phyloP scores from a whole-genome alignment of 2,329 filamentous ascomycete species.

The Pestalotiopsis fici region DNA sequence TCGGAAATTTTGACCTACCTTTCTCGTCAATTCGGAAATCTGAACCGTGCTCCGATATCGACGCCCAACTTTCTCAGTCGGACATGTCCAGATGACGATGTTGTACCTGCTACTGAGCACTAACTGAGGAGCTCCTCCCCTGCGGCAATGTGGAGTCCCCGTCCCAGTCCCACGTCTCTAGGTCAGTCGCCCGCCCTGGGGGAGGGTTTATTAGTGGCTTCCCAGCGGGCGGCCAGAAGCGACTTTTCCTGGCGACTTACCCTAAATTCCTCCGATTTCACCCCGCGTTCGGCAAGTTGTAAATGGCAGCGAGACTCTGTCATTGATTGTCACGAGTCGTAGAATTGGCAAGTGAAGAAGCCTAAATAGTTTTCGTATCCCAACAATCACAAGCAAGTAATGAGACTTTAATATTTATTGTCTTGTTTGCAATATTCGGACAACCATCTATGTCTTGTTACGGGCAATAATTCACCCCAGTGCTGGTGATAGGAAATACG shows the following conservation, averaged over 20 bases:
- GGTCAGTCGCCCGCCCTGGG: not conserved
- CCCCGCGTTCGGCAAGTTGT: slow-evolving; percentile 1
- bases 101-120: not conserved
- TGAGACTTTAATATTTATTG: too few relatives aligned
- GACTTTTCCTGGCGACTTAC: slow-evolving; percentile 9
- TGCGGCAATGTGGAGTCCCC: slow-evolving; percentile 1
- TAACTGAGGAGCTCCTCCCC: not conserved
- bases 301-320: not conserved
- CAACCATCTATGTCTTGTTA: too few relatives aligned
- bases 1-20: slow-evolving; percentile 2
- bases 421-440: too few relatives aligned
- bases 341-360: not conserved
- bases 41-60: slow-evolving; percentile 5
- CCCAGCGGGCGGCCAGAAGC: slow-evolving; percentile 2
- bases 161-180: not conserved
- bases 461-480: too few relatives aligned
- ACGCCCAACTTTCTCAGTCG: not conserved
- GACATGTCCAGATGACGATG: slow-evolving; percentile 3
- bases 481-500: too few relatives aligned
- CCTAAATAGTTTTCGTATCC: not conserved
- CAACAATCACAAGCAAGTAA: too few relatives aligned
- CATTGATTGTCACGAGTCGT: not conserved
- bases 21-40: slow-evolving; percentile 1
- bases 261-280: slow-evolving; percentile 8
- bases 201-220: not conserved